These are phyloP conservation scores for Aspergillus quadricinctus DNA, from an alignment of 2,329 filamentous ascomycete genomes.

Conservation along the genomic window DNA sequence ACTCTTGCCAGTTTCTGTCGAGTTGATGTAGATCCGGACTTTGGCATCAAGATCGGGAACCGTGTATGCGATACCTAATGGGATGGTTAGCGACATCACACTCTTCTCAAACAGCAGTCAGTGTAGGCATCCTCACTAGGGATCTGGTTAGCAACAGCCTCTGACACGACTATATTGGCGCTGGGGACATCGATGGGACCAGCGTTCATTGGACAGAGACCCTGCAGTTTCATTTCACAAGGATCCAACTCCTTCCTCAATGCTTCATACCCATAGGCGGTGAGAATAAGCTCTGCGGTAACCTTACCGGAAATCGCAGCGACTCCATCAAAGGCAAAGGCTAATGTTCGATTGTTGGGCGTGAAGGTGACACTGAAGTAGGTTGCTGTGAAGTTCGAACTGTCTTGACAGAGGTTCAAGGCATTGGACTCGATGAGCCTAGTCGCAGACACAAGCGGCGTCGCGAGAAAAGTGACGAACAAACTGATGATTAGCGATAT, in stretches of 20 bases:
- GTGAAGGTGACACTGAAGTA: slow-evolving; percentile 73
- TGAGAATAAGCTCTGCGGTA: slow-evolving; percentile 68
- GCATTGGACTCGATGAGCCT: slow-evolving; percentile 75
- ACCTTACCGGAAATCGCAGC: slow-evolving; percentile 81
- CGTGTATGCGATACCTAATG: slow-evolving; percentile 69
- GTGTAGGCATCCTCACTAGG: slow-evolving; percentile 50
- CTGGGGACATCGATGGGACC: slow-evolving; percentile 69
- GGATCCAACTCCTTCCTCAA: slow-evolving; percentile 68
- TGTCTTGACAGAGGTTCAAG: slow-evolving; percentile 74
- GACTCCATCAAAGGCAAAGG: slow-evolving; percentile 71
- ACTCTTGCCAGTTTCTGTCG: slow-evolving; percentile 57
- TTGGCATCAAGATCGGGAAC: slow-evolving; percentile 88
- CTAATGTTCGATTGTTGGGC: slow-evolving; percentile 62
- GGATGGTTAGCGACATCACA: slow-evolving; percentile 2
- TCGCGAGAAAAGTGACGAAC: slow-evolving; percentile 38
- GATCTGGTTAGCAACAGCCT: slow-evolving; percentile 58
- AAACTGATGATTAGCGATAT: slow-evolving; percentile 32
- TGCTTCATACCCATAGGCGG: slow-evolving; percentile 77
- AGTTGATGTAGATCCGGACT: slow-evolving; percentile 76
- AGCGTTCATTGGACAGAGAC: slow-evolving; percentile 86
- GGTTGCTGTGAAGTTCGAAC: slow-evolving; percentile 80
- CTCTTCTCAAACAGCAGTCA: not conserved
- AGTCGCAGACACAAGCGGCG: slow-evolving; percentile 55
- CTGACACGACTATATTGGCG: slow-evolving; percentile 62
- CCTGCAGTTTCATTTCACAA: slow-evolving; percentile 63